phyloP scores from a whole-genome alignment of 2,329 filamentous ascomycete genomes.

The Apiospora phragmitis region DNA sequence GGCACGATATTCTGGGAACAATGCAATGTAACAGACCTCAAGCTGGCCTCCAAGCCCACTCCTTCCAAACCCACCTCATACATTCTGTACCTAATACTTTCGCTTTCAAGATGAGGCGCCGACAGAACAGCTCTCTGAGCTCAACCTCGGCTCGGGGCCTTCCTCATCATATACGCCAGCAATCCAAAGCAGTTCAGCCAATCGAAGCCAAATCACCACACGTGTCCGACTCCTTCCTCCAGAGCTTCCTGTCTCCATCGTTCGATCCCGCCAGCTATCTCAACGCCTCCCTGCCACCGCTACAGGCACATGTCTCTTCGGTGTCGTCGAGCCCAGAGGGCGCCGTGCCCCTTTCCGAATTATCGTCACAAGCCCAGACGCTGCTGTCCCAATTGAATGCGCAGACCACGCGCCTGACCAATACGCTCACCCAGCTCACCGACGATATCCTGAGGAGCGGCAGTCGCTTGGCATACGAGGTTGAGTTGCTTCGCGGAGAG shows the following conservation, averaged over 20 bases:
- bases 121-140: slow-evolving; percentile 46
- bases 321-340: slow-evolving; percentile 31
- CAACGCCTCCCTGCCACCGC: slow-evolving; percentile 73
- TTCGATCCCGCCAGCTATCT: slow-evolving; percentile 88
- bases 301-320: slow-evolving; percentile 48
- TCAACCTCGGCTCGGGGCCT: slow-evolving; percentile 33
- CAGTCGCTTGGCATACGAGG: slow-evolving; percentile 87
- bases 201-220: slow-evolving; percentile 58
- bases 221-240: slow-evolving; percentile 70
- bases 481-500: slow-evolving; percentile 89
- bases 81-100: neutral
- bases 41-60: neutral
- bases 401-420: slow-evolving; percentile 81
- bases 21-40: neutral
- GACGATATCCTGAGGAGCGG: slow-evolving; percentile 93
- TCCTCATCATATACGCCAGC: slow-evolving; percentile 43
- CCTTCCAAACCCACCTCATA: neutral
- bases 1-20: neutral
- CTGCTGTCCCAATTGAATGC: slow-evolving; percentile 86
- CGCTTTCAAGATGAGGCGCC: slow-evolving; percentile 35
- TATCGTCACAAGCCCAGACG: slow-evolving; percentile 79
- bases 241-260: slow-evolving; percentile 70
- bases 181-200: slow-evolving; percentile 32
- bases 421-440: slow-evolving; percentile 81
- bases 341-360: slow-evolving; percentile 66